Evolutionary conservation across 2,329 filamentous ascomycete genomes (phyloP).

Genomic region (Bertia moriformis): DNA sequence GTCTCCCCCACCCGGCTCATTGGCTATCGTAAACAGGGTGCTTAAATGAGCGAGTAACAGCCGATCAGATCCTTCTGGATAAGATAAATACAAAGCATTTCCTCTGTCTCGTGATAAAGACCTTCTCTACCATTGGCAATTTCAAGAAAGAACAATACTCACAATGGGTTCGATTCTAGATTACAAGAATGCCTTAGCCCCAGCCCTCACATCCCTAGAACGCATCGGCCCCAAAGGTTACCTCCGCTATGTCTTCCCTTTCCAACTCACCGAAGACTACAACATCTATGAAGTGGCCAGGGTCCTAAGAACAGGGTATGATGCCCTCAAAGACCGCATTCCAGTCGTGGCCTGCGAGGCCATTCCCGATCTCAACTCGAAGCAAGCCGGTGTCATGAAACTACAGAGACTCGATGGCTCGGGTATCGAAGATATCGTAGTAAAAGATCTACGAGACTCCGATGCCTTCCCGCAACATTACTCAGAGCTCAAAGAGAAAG

Average conservation of each 20-base stretch:
- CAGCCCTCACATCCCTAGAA: conserved; percentile 14
- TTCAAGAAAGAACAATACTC: too few relatives aligned
- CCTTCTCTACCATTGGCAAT: too few relatives aligned
- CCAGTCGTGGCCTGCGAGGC: conserved; percentile 15
- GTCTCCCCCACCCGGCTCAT: too few relatives aligned
- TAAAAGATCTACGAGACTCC: conserved; percentile 11
- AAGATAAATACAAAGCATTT: too few relatives aligned
- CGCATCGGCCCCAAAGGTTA: conserved; percentile 18
- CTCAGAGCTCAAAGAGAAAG: conserved; percentile 10
- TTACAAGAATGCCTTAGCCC: conserved; percentile 6
- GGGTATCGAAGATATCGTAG: conserved; percentile 10
- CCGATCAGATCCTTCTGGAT: too few relatives aligned
- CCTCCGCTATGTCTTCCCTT: conserved; percentile 17
- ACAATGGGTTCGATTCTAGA: too few relatives aligned
- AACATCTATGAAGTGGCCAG: conserved; percentile 10
- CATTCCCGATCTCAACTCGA: conserved; percentile 13
- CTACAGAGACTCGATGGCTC: conserved; percentile 10
- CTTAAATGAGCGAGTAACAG: too few relatives aligned
- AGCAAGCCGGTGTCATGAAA: conserved; percentile 16
- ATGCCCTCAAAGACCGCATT: conserved; percentile 12
- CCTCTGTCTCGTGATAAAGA: too few relatives aligned
- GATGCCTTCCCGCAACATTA: conserved; percentile 12
- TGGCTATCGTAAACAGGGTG: too few relatives aligned
- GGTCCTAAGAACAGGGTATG: conserved; percentile 13
- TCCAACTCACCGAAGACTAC: conserved; percentile 15